These are phyloP conservation scores for Phaffomyces thermotolerans DNA, from an alignment of 805 yeast species.

Conservation along the genomic window DNA sequence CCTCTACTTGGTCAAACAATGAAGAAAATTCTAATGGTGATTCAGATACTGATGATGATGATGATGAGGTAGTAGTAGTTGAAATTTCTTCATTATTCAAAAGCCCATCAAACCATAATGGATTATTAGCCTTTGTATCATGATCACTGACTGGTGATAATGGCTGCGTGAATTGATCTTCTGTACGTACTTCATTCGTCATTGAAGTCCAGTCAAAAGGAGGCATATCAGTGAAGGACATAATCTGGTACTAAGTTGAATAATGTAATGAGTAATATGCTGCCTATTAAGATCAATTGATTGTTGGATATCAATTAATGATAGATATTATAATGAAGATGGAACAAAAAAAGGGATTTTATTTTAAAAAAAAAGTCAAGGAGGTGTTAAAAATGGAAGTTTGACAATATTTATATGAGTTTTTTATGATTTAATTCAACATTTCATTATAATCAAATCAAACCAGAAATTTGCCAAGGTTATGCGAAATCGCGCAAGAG, in stretches of 20 bases:
- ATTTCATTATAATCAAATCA: neutral
- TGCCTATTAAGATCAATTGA: too few species aligned
- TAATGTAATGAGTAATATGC: too few species aligned
- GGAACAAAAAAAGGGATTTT: neutral
- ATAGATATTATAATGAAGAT: neutral
- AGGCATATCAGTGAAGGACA: conserved; percentile 15
- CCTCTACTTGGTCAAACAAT: conserved; percentile 15
- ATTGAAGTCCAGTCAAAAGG: conserved; percentile 22
- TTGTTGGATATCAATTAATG: neutral
- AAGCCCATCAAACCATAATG: conserved; percentile 20
- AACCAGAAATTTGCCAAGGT: neutral
- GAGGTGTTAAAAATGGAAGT: neutral
- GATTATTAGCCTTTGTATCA: conserved; percentile 1
- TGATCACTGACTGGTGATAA: conserved; percentile 11
- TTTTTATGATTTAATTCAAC: neutral
- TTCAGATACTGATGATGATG: conserved; percentile 4
- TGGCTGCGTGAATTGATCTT: conserved; percentile 8
- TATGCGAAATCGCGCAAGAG: neutral
- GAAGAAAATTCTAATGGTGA: conserved; percentile 25
- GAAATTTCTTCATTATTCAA: conserved; percentile 10
- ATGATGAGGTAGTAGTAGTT: conserved; percentile 7
- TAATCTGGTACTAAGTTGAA: too few species aligned
- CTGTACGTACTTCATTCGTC: conserved; percentile 9
- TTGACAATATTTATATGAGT: neutral
- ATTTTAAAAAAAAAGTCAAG: neutral